phyloP scores from a whole-genome alignment of 257 asterid species.

The Rubia yunnanensis region DNA sequence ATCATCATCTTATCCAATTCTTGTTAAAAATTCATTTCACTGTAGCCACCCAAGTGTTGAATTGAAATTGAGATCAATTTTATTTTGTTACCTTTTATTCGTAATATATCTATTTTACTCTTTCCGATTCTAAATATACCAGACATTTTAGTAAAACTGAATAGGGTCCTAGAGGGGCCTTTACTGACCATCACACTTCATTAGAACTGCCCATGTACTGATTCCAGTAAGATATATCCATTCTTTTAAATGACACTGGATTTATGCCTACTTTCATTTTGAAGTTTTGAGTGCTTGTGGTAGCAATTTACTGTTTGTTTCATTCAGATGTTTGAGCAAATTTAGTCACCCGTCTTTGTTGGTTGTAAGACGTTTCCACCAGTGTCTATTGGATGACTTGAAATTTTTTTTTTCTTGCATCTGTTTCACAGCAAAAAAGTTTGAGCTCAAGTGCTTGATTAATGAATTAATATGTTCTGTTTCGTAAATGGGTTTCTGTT shows the following conservation, averaged over 20 bases:
- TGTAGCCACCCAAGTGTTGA: neutral
- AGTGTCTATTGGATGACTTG: neutral
- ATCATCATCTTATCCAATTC: constrained; percentile 3
- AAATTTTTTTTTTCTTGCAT: neutral
- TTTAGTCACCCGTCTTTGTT: constrained; percentile 6
- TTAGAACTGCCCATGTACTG: neutral
- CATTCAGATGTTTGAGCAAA: neutral
- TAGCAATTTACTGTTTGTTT: constrained; percentile 1
- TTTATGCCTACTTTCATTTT: neutral
- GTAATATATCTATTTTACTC: neutral
- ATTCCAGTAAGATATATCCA: neutral
- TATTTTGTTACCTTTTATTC: neutral
- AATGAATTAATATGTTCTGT: neutral
- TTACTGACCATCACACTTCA: constrained; percentile 5
- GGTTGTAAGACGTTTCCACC: constrained; percentile 8
- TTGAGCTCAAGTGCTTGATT: neutral
- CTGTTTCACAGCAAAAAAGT: neutral
- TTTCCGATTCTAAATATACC: constrained; percentile 1
- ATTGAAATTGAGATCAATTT: neutral
- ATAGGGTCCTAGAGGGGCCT: constrained; percentile 2
- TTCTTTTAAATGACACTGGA: neutral
- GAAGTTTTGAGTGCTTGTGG: neutral
- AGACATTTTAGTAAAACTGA: neutral
- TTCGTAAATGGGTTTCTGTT: no score
- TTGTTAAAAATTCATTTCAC: neutral